These are phyloP conservation scores for Sphaerostilbella broomeana DNA, from an alignment of 2,329 filamentous ascomycete genomes.

Conservation along the genomic window DNA sequence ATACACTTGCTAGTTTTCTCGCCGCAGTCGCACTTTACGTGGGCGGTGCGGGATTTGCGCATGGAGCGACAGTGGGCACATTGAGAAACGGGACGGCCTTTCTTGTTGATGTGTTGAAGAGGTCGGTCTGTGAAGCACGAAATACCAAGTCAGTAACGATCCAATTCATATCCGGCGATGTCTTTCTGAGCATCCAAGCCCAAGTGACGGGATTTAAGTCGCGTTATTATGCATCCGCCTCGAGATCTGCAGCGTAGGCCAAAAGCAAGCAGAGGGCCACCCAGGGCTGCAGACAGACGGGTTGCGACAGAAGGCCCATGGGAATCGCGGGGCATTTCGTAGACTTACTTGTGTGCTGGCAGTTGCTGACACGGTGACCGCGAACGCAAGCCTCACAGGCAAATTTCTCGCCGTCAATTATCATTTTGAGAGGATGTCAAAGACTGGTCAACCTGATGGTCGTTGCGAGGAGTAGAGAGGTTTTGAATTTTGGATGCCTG, in stretches of 20 bases:
- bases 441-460: not conserved
- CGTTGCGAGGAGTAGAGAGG: not conserved
- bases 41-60: slow-evolving; percentile 91
- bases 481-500: too few species aligned
- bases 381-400: slow-evolving; percentile 97
- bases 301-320: slow-evolving; percentile 10
- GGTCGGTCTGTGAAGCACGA: slow-evolving; percentile 61
- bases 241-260: not conserved
- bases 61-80: slow-evolving; percentile 93
- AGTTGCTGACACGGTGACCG: slow-evolving; percentile 97
- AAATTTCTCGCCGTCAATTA: slow-evolving; percentile 94
- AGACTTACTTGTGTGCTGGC: slow-evolving; percentile 83
- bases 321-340: slow-evolving; percentile 14
- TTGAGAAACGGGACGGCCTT: slow-evolving; percentile 95
- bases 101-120: slow-evolving; percentile 92
- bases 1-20: slow-evolving; percentile 75
- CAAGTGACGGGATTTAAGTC: not conserved
- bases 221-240: not conserved
- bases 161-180: not conserved
- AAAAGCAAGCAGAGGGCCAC: slow-evolving; percentile 2
- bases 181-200: not conserved
- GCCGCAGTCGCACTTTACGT: slow-evolving; percentile 94
- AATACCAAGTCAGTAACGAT: slow-evolving; percentile 1
- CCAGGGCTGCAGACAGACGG: slow-evolving; percentile 5
- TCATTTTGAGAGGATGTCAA: slow-evolving; percentile 43